A percentile compares a stretch with the other conserved stretches of the same genome.
Conservation (phyloP, 228 moss, liverwort and hornwort genomes). For the Sphagnum magellanicum region DNA sequence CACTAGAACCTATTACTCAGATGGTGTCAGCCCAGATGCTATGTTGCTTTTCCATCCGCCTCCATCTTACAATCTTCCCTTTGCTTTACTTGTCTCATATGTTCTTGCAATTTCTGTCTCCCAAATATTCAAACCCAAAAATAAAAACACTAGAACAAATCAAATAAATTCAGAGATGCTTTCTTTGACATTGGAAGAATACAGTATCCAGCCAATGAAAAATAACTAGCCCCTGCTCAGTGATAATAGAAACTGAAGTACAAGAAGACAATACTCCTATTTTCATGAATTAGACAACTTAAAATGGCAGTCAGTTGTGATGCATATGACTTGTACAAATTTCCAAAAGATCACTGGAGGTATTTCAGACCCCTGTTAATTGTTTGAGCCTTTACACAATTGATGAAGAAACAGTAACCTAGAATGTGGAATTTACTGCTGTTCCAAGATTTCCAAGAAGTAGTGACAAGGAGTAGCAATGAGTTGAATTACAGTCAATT, state of each 20-base stretch:
- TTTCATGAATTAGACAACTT: not conserved
- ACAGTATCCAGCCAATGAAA: too few species aligned
- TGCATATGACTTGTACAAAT: too few species aligned
- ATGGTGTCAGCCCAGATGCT: not conserved
- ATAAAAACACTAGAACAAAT: not conserved
- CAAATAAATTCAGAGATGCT: too few species aligned
- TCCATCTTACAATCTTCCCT: not conserved
- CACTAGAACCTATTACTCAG: too few species aligned
- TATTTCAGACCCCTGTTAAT: not conserved
- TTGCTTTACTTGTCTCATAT: not conserved
- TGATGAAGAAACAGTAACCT: too few species aligned
- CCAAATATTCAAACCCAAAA: not conserved
- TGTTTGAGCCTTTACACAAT: too few species aligned
- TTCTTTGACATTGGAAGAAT: too few species aligned
- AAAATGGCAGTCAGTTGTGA: too few species aligned
- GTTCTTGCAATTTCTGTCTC: not conserved
- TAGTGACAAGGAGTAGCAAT: too few species aligned
- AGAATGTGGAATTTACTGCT: too few species aligned
- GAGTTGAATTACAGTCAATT: too few species aligned
- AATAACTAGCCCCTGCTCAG: not conserved
- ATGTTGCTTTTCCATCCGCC: not conserved
- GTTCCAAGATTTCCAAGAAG: too few species aligned
- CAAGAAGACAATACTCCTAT: not conserved
- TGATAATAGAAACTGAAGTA: not conserved
- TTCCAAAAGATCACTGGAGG: not conserved